Evolutionary conservation across 495 filamentous ascomycete genomes (phyloP), one percentile per base, ranked within the genome.

Genomic region (Echria macrotheca): DNA sequence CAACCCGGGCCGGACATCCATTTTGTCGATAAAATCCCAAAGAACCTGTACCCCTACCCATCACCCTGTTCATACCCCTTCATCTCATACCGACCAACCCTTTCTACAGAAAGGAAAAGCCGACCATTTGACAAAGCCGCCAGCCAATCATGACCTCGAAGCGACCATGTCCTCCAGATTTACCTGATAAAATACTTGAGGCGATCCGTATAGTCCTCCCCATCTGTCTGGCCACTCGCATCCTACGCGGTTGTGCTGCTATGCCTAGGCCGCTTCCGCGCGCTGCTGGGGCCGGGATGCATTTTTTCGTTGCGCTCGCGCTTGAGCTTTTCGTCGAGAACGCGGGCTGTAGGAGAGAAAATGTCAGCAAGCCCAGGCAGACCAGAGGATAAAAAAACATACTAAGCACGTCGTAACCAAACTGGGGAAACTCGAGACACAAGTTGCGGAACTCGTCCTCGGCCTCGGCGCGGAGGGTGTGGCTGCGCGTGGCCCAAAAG

Each of bases 371-470:
- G 3, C n/a, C 33, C 12, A 15, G 33, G 4, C 21, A 22, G 6
- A 31, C 12, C 15, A 5, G n/a, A 10, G 11, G 6, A 51, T 9
- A 15, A 36, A 36, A 26, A 22, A 45, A 70, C 73, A 49, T 69
- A 77, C 75, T 78, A 19, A 96, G 75, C n/a, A 97, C 86, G 68
- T 97, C 91, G 67, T 86, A 95, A 26, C 82, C 82, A 53, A 97
- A 96, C 58, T 91, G 83, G 12, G 91, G 91, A 55, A 84, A 91
- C 64, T 95, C 87, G 45, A 94, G 69, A 69, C 91, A 94, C 66
- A 96, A 79, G 42, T 71, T 63, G 57, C 81, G 76, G 72, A 95
- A 95, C 58, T 86, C 84, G 0, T 83, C 79, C 61, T 91, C 86
- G 26, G 89, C 86, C 62, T 93, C 86, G 58, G 89, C 77, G 18